A percentile compares a stretch with the other conserved stretches of the same genome.
Evolutionary conservation across 352 stramenopile species (phyloP).

Genomic region (Paralagenidium karlingii): DNA sequence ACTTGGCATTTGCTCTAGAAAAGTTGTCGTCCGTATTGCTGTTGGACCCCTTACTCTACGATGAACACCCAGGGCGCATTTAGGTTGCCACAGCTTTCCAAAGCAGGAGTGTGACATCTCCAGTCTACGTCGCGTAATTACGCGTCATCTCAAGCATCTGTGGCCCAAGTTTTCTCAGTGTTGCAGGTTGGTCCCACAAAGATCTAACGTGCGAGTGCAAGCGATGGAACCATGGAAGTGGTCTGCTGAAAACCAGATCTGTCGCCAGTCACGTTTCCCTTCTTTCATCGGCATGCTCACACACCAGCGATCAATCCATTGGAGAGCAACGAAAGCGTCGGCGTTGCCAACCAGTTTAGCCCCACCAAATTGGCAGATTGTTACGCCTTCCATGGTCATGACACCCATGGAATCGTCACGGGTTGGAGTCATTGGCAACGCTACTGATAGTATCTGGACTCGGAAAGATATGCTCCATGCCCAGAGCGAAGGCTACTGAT

Average conservation of each 20-base stretch:
- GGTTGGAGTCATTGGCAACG: constrained; percentile 82
- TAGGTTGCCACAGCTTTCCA: no score
- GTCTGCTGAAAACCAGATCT: constrained; percentile 72
- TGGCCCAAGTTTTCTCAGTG: no score
- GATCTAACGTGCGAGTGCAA: no score
- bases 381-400: constrained; percentile 79
- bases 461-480: constrained; percentile 82
- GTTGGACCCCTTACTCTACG: no score
- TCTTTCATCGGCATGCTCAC: constrained; percentile 62
- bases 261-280: constrained; percentile 66
- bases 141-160: no score
- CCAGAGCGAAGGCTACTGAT: constrained; percentile 77
- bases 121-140: no score
- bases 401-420: constrained; percentile 74
- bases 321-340: constrained; percentile 54
- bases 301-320: constrained; percentile 72
- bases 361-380: constrained; percentile 60
- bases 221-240: no score
- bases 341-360: constrained; percentile 56
- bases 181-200: no score
- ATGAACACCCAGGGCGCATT: no score
- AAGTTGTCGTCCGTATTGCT: no score
- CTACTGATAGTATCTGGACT: constrained; percentile 84
- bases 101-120: no score
- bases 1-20: no score